Evolutionary conservation across 208 protist genomes (phyloP).

Genomic region (Acanthamoeba culbertsoni): DNA sequence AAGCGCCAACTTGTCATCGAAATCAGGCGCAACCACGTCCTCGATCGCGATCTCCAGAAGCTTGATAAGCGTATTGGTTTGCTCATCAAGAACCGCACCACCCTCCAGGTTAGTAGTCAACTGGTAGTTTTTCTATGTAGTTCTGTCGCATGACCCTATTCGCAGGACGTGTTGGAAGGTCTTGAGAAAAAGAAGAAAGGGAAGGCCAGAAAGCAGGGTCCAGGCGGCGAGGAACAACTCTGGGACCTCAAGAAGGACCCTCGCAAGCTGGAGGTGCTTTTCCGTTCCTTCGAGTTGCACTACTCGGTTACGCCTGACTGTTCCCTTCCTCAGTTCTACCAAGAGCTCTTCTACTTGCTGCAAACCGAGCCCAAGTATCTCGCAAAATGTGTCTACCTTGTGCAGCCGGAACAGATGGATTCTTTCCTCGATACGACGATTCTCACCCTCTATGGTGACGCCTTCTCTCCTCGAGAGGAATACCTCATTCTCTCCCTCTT

Average conservation of each 20-base stretch:
- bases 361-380: constrained; percentile 85
- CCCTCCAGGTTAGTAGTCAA: constrained; percentile 67
- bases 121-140: neutral
- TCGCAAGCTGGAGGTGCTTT: constrained; percentile 60
- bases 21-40: constrained; percentile 76
- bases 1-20: constrained; percentile 78
- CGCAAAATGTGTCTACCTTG: constrained; percentile 73
- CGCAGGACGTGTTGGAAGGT: constrained; percentile 51
- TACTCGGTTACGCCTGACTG: neutral
- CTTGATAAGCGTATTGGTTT: constrained; percentile 83
- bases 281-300: neutral
- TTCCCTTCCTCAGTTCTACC: constrained; percentile 65
- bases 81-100: constrained; percentile 81
- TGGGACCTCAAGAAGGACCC: constrained; percentile 69
- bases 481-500: constrained; percentile 83
- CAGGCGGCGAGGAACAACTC: constrained; percentile 64
- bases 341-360: constrained; percentile 84
- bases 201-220: neutral
- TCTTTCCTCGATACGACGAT: constrained; percentile 81
- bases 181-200: constrained; percentile 55
- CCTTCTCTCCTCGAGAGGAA: constrained; percentile 83
- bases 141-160: neutral
- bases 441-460: constrained; percentile 84
- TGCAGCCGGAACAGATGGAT: constrained; percentile 77
- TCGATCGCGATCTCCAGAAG: constrained; percentile 78